These are phyloP conservation scores for Dictyostelium capitatum DNA, from an alignment of 78 protist species.

Conservation along the genomic window DNA sequence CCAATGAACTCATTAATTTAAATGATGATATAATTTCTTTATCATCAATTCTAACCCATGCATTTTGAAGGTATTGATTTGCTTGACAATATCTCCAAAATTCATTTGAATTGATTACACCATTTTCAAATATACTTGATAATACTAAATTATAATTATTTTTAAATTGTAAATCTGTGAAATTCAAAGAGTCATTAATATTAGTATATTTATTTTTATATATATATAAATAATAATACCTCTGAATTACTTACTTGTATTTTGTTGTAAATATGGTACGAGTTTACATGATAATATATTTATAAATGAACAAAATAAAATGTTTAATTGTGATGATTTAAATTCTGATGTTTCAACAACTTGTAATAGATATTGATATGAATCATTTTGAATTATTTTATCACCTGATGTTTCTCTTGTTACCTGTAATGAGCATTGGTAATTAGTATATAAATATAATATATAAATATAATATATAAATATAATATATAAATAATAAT, in stretches of 20 bases:
- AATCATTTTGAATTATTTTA: not conserved
- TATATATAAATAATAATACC: too few species aligned
- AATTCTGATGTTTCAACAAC: slow-evolving; percentile 35
- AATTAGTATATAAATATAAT: too few species aligned
- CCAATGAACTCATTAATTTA: slow-evolving; percentile 51
- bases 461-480: too few species aligned
- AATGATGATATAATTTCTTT: slow-evolving; percentile 37
- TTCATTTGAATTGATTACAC: slow-evolving; percentile 18
- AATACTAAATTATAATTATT: slow-evolving; percentile 38
- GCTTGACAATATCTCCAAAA: slow-evolving; percentile 40
- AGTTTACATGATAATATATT: slow-evolving; percentile 27
- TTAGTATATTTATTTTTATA: not conserved
- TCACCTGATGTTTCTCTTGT: not conserved
- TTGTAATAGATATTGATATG: not conserved
- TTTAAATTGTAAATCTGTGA: slow-evolving; percentile 30
- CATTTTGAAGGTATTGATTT: not conserved
- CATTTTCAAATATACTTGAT: slow-evolving; percentile 20
- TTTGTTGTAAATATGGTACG: slow-evolving; percentile 7
- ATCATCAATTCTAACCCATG: slow-evolving; percentile 46
- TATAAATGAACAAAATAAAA: slow-evolving; percentile 5
- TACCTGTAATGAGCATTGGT: not conserved
- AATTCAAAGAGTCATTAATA: not conserved
- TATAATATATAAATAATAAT: not conserved
- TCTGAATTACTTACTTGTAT: slow-evolving; percentile 4
- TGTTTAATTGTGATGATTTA: not conserved